Base-by-base conservation (phyloP, 225 moss, liverwort and hornwort species). In the Lunularia cruciata region DNA sequence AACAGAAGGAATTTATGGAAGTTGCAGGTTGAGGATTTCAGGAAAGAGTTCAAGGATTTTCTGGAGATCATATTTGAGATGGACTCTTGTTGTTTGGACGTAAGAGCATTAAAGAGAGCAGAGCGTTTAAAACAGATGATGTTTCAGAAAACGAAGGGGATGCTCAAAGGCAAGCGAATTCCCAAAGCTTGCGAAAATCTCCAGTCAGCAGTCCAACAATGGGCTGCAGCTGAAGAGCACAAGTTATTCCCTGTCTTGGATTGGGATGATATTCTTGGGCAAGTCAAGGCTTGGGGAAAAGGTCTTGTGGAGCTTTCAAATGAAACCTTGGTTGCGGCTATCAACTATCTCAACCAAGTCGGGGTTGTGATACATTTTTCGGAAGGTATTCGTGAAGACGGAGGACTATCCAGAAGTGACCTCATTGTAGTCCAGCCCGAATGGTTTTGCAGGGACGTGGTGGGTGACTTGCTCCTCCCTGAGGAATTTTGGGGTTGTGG, bases 391-490 rank as follows among this genome's bases (percentile, higher is more conserved):
- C 18, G n/a, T 0, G 31, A 1, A 10, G 31, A 22, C 20, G 43
- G 27, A 7, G 38, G 27, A 16, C 40, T 6, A 3, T n/a, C 22
- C 20, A 35, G 19, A 1, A 42, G 23, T 16, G 11, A 10, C 15
- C 47, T 31, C 19, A 20, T 65, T 5, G 65, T 65, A 6, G 30
- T 48, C 1, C 15, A 35, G 23, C 37, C 65, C 1, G 47, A 65
- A 19, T 65, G 65, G 65, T 65, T 65, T 34, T 47, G 65, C 11
- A 38, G 28, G 33, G 18, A 9, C 8, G 33, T 65, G 9, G 47
- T 49, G 0, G 37, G 48, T 6, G 18, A 49, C n/a, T 31, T 65
- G 45, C 28, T 65, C 15, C 31, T 49, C 3, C 65, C 65, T 2
- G 45, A 65, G 8, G 31, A 65, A 0, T 28, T 47, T 27, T 10